Evolutionary conservation across 495 filamentous ascomycete genomes (phyloP).

Genomic region (Podospora fimiseda): DNA sequence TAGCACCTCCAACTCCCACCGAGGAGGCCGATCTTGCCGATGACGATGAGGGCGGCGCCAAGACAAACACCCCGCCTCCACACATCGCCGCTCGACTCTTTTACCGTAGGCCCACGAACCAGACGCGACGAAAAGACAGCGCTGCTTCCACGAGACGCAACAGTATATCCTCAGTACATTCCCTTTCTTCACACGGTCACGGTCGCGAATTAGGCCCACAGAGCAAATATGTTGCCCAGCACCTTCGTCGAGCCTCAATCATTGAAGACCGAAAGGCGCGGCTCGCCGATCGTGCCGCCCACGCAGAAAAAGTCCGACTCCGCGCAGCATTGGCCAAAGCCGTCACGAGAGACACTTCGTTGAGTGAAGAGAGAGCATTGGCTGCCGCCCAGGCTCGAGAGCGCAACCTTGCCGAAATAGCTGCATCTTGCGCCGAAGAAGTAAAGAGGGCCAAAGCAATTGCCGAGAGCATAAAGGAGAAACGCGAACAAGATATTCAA

Average conservation of each 20-base stretch:
- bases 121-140: slow-evolving; percentile 70
- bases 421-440: slow-evolving; percentile 90
- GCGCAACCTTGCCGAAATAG: slow-evolving; percentile 86
- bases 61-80: slow-evolving; percentile 60
- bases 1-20: slow-evolving; percentile 28
- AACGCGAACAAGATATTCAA: slow-evolving; percentile 76
- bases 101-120: slow-evolving; percentile 54
- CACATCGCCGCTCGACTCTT: slow-evolving; percentile 78
- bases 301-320: slow-evolving; percentile 94
- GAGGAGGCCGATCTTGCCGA: slow-evolving; percentile 30
- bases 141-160: slow-evolving; percentile 82
- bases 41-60: slow-evolving; percentile 23
- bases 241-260: slow-evolving; percentile 84
- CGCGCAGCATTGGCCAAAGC: slow-evolving; percentile 82
- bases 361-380: slow-evolving; percentile 74
- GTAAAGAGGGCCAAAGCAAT: slow-evolving; percentile 89
- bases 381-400: slow-evolving; percentile 90
- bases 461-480: slow-evolving; percentile 86
- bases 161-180: slow-evolving; percentile 82
- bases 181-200: slow-evolving; percentile 54
- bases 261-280: slow-evolving; percentile 89
- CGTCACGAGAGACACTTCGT: slow-evolving; percentile 51
- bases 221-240: slow-evolving; percentile 79
- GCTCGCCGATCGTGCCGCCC: slow-evolving; percentile 85
- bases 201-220: slow-evolving; percentile 57